phyloP scores from a whole-genome alignment of 2,329 filamentous ascomycete genomes.

The Stemphylium beticola region DNA sequence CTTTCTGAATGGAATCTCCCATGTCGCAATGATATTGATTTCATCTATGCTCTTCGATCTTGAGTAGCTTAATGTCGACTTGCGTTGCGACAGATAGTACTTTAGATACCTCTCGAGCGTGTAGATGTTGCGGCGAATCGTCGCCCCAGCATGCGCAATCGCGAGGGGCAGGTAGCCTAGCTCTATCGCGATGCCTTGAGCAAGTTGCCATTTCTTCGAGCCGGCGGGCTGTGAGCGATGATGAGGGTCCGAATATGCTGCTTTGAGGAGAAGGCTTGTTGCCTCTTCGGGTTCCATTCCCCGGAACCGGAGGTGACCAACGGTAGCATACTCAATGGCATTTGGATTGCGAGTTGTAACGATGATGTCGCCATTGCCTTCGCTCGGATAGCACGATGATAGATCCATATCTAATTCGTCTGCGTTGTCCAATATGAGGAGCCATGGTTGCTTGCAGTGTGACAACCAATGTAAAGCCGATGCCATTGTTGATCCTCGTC shows the following conservation, averaged over 20 bases:
- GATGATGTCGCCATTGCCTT: constrained; percentile 32
- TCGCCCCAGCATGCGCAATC: constrained; percentile 33
- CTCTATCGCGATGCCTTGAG: constrained; percentile 21
- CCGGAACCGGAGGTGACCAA: constrained; percentile 30
- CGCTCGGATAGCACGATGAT: constrained; percentile 29
- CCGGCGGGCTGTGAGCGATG: constrained; percentile 5
- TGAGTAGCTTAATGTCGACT: constrained; percentile 21
- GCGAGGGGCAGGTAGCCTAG: constrained; percentile 39
- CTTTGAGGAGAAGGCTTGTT: constrained; percentile 30
- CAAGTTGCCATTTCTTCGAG: background rate
- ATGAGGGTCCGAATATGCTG: constrained; percentile 18
- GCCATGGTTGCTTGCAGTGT: constrained; percentile 26
- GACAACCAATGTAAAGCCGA: constrained; percentile 31
- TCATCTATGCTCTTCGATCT: background rate
- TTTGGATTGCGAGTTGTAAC: constrained; percentile 36
- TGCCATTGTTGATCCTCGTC: constrained; percentile 31
- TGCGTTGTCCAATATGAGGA: constrained; percentile 38
- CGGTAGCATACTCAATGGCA: constrained; percentile 19
- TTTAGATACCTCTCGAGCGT: constrained; percentile 31
- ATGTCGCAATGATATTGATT: background rate
- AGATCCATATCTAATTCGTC: constrained; percentile 27
- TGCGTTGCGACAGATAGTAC: constrained; percentile 26
- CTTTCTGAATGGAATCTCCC: constrained; percentile 13
- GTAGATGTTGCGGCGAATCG: constrained; percentile 30
- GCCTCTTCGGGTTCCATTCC: constrained; percentile 29